Base-by-base conservation (phyloP, 306 rosid genomes). In the Prosopis cineraria region DNA sequence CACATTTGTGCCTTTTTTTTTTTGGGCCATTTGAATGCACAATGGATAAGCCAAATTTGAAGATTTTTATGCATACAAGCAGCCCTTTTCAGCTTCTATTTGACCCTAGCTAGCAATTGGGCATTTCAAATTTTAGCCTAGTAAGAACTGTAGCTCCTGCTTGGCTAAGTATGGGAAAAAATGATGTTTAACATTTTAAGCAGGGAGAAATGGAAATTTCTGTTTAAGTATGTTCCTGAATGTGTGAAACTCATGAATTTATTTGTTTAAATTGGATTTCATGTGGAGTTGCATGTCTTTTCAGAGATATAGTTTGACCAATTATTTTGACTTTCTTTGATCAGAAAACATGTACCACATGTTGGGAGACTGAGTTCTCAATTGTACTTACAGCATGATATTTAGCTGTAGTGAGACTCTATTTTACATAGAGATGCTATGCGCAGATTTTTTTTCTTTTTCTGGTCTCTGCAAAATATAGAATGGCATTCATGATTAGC, bases 401-500 rank as follows among this genome's bases (percentile, higher is more conserved):
- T 33, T 62, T 64, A 30, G 52, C 30, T 62, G 33, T 34, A 17
- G 45, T 68, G 58, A 40, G 31, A 55, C 53, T 29, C 2, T 41
- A n/a, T n/a, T 24, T 45, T 11, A 47, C 84, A 41, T 60, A 37
- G 30, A 60, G 31, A 30, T 70, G 40, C 72, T 22, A 66, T 29
- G 40, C 6, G 50, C 14, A 34, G 10, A 20, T 22, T 55, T 55
- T 55, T 55, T 55, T 25, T 1, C 1, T 19, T 64, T 64, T 34
- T 40, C 22, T 64, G 43, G 13, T 64, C 44, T 10, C 19, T 17
- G 34, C 14, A 6, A 33, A 22, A 34, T 22, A 44, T 29, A 25
- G 5, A 72, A 17, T 64, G 40, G 53, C 72, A 72, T 47, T 44
- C 67, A 8, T 70, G 44, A 66, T 70, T 37, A 53, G 53, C 40